Percentiles rank a stretch among this genome's conserved stretches.
Evolutionary conservation across 352 stramenopile genomes (phyloP).

Genomic region (Detonula confervacea): DNA sequence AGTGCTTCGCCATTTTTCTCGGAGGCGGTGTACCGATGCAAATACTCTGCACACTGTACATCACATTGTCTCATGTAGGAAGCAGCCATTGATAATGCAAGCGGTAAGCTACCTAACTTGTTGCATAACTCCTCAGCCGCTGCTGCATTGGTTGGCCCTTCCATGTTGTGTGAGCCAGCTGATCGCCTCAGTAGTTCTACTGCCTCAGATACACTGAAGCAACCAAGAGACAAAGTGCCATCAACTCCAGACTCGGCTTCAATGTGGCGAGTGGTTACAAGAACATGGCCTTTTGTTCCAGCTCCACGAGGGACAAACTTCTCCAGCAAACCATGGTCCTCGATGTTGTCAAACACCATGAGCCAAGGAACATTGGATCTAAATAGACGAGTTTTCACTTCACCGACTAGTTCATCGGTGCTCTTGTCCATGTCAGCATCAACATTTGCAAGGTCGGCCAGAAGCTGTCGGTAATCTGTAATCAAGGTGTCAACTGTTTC

Average conservation of each 20-base stretch:
- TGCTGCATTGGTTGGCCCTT: slow-evolving; percentile 22
- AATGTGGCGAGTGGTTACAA: slow-evolving; percentile 67
- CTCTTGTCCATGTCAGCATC: slow-evolving; percentile 46
- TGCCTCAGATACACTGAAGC: slow-evolving; percentile 59
- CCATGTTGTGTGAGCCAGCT: slow-evolving; percentile 54
- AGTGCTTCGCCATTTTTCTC: slow-evolving; percentile 52
- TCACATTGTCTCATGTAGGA: slow-evolving; percentile 76
- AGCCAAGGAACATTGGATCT: slow-evolving; percentile 65
- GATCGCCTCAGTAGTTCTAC: slow-evolving; percentile 62
- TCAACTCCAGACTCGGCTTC: slow-evolving; percentile 33
- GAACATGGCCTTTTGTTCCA: slow-evolving; percentile 56
- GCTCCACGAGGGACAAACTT: slow-evolving; percentile 65
- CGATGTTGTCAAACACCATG: slow-evolving; percentile 79
- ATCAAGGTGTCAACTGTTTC: slow-evolving; percentile 63
- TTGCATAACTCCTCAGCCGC: slow-evolving; percentile 50
- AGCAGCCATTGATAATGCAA: slow-evolving; percentile 68
- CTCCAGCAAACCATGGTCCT: slow-evolving; percentile 59
- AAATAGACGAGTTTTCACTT: slow-evolving; percentile 70
- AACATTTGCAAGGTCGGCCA: slow-evolving; percentile 58
- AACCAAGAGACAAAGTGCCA: slow-evolving; percentile 55
- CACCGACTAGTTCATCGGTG: slow-evolving; percentile 63
- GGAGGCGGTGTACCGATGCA: slow-evolving; percentile 60
- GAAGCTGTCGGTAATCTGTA: slow-evolving; percentile 61
- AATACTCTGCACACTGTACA: slow-evolving; percentile 67
- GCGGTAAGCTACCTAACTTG: slow-evolving; percentile 66